Conservation (phyloP, 257 asterid genomes). For the Petunia secreta region DNA sequence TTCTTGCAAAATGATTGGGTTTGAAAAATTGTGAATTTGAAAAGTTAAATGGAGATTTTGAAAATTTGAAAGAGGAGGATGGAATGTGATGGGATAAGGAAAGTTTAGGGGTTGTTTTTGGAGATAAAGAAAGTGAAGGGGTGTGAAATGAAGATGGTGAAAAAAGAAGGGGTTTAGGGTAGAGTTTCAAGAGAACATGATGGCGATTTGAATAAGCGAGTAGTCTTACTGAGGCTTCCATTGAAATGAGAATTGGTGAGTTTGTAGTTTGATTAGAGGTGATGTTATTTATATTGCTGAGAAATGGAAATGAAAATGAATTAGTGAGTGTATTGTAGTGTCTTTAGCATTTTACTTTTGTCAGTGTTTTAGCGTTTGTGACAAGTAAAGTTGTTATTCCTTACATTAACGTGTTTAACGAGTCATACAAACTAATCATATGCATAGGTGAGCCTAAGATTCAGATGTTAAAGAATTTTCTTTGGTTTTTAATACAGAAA, state of each 20-base stretch:
- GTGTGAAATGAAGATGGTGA: conserved; percentile 24
- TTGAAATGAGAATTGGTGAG: conserved; percentile 25
- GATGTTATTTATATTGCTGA: neutral
- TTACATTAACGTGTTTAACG: neutral
- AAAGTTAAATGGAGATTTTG: conserved; percentile 30
- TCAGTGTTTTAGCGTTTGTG: neutral
- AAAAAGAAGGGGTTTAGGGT: conserved; percentile 21
- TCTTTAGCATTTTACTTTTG: neutral
- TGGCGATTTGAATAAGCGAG: conserved; percentile 47
- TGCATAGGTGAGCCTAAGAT: no score
- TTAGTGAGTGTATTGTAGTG: neutral
- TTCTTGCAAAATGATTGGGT: conserved; percentile 35
- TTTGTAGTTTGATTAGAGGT: neutral
- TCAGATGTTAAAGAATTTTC: no score
- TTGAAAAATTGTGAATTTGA: conserved; percentile 31
- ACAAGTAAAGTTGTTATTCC: conserved; percentile 16
- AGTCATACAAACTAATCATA: neutral
- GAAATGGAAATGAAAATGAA: neutral
- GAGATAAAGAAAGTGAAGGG: conserved; percentile 8
- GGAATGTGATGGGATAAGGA: conserved; percentile 1
- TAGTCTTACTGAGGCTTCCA: conserved; percentile 61
- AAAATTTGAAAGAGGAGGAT: neutral
- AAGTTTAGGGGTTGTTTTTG: conserved; percentile 20
- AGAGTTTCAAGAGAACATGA: conserved; percentile 27
- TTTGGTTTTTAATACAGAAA: no score